Conservation (phyloP, 805 yeast species). For the Kuraishia borneana region DNA sequence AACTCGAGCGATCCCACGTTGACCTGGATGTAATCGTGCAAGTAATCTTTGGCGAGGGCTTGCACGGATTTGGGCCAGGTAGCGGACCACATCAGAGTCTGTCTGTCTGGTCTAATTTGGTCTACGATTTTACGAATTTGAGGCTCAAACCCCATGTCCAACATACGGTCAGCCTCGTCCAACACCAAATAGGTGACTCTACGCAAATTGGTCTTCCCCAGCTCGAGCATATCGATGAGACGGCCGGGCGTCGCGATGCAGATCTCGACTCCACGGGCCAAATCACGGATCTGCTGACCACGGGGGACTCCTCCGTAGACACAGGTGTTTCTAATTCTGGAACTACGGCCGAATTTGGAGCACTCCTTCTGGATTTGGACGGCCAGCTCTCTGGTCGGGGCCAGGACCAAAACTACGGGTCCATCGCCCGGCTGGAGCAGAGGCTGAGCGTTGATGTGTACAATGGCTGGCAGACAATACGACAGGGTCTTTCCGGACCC, state of each 20-base stretch:
- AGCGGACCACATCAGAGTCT: constrained; percentile 99
- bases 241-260: constrained; percentile 98
- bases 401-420: constrained; percentile 88
- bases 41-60: constrained; percentile 82
- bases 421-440: constrained; percentile 91
- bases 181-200: constrained; percentile 95
- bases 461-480: constrained; percentile 93
- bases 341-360: constrained; percentile 83
- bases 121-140: constrained; percentile 94
- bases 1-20: constrained; percentile 93
- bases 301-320: constrained; percentile 99
- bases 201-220: constrained; percentile 86
- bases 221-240: constrained; percentile 93
- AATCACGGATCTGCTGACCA: constrained; percentile 95
- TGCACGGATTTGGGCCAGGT: constrained; percentile 99
- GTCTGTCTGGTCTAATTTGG: constrained; percentile 99
- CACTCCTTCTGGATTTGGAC: constrained; percentile 96
- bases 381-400: constrained; percentile 98
- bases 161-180: constrained; percentile 99
- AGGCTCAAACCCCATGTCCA: constrained; percentile 99
- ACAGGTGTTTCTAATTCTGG: constrained; percentile 93
- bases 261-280: constrained; percentile 91
- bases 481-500: constrained; percentile 99
- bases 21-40: constrained; percentile 90
- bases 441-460: constrained; percentile 97